phyloP scores from a whole-genome alignment of 805 yeast genomes.

The Cyberlindnera meyerae region DNA sequence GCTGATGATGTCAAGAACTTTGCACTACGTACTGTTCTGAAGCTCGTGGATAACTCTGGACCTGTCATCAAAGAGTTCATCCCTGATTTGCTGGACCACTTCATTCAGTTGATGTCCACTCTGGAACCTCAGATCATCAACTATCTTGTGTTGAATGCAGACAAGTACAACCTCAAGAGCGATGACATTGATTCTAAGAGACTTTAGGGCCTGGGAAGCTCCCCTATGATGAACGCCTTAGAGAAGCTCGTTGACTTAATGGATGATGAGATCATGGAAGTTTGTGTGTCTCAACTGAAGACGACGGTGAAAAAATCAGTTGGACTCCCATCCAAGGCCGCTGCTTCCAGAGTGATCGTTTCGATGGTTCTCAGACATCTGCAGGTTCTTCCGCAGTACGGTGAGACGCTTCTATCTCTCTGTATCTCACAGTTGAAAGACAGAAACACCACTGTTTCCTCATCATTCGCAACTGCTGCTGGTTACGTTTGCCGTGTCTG shows the following conservation, averaged over 20 bases:
- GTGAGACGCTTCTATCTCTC: slow-evolving; percentile 57
- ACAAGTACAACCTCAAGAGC: slow-evolving; percentile 69
- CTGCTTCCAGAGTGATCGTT: slow-evolving; percentile 71
- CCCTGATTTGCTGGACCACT: slow-evolving; percentile 62
- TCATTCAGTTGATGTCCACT: slow-evolving; percentile 71
- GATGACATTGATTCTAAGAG: slow-evolving; percentile 76
- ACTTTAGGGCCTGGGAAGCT: slow-evolving; percentile 62
- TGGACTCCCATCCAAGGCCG: slow-evolving; percentile 88
- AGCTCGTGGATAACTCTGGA: slow-evolving; percentile 63
- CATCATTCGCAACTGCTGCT: slow-evolving; percentile 72
- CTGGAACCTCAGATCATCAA: slow-evolving; percentile 89
- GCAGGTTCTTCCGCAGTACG: slow-evolving; percentile 39
- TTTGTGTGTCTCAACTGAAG: slow-evolving; percentile 43
- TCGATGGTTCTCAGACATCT: slow-evolving; percentile 57
- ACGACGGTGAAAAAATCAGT: slow-evolving; percentile 62
- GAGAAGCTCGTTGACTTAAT: slow-evolving; percentile 61
- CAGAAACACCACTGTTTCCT: slow-evolving; percentile 64
- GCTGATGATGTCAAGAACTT: slow-evolving; percentile 79
- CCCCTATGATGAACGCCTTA: slow-evolving; percentile 87
- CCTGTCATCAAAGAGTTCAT: slow-evolving; percentile 58
- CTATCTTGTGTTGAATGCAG: slow-evolving; percentile 82
- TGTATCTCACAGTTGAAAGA: slow-evolving; percentile 60
- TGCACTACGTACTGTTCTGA: slow-evolving; percentile 69
- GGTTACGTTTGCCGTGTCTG: slow-evolving; percentile 74
- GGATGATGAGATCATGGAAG: slow-evolving; percentile 38